These are phyloP conservation scores for Yamadazyma nakazawae DNA, from an alignment of 805 yeast species.

Conservation along the genomic window DNA sequence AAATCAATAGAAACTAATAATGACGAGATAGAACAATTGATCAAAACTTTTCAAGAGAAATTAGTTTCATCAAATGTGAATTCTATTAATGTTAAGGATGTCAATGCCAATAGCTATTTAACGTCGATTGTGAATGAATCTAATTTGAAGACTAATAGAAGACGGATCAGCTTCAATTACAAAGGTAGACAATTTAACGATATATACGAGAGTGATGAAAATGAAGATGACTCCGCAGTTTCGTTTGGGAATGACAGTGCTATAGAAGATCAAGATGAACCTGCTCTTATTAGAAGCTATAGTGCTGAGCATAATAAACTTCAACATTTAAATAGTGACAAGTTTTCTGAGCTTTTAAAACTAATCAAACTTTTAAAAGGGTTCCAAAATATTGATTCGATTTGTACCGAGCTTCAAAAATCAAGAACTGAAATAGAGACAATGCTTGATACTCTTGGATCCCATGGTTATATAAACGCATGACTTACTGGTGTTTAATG, in stretches of 20 bases:
- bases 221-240: neutral
- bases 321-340: slow-evolving; percentile 11
- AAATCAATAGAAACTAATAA: slow-evolving; percentile 33
- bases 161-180: slow-evolving; percentile 34
- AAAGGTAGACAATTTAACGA: slow-evolving; percentile 7
- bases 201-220: slow-evolving; percentile 8
- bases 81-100: slow-evolving; percentile 5
- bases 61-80: slow-evolving; percentile 11
- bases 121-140: slow-evolving; percentile 22
- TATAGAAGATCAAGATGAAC: neutral
- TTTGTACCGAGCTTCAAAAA: slow-evolving; percentile 65
- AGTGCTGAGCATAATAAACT: slow-evolving; percentile 2
- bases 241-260: neutral
- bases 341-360: slow-evolving; percentile 27
- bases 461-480: slow-evolving; percentile 33
- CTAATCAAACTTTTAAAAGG: slow-evolving; percentile 47
- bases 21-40: slow-evolving; percentile 18
- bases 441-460: slow-evolving; percentile 37
- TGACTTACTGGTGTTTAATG: slow-evolving; percentile 13
- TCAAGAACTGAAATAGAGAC: slow-evolving; percentile 54
- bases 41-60: slow-evolving; percentile 12
- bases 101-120: slow-evolving; percentile 13
- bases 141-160: slow-evolving; percentile 17
- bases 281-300: neutral
- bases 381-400: slow-evolving; percentile 56